Evolutionary conservation across 768 basidiomycete genomes (phyloP), one percentile per base, ranked within the genome.

Genomic region (Tricholoma hemisulphureum): DNA sequence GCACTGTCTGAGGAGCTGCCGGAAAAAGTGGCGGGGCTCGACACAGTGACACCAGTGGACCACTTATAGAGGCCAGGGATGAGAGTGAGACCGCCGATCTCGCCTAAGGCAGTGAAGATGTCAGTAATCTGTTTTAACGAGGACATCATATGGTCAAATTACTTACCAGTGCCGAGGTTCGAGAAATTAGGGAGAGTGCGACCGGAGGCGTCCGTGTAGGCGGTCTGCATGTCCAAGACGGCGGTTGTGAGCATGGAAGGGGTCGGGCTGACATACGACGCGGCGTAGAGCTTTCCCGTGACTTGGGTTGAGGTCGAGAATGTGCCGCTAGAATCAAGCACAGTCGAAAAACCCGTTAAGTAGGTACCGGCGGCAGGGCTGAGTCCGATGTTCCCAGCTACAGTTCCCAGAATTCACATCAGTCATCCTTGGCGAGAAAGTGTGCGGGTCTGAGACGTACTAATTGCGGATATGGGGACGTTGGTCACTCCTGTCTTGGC

Each of bases 341-440:
- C 62, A n/a, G 64, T 55, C 26, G 63, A 57, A 53, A 67, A 69
- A 4, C 67, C 67, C 4, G 67, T 69, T n/a, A 69, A 21, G 26
- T 26, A 57, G 34, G 57, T 58, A 6, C 58, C 59, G 24, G 58
- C 58, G 50, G 59, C 55, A 14, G 67, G 67, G 56, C 66, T 67
- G 48, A 67, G 57, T 28, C 56, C 66, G 37, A 69, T 55, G 49
- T 61, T 54, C 5, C 62, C 65, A 37, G 55, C 64, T 64, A 53
- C 39, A 41, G 39, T 41, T 41, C 43, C 43, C 43, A 21, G 23
- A 46, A 46, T 24, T 46, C 24, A 46, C 43, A 46, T 41, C 39
- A 41, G 20, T 21, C 39, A 21, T 41, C 39, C 18, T 41, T 24
- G 43, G 43, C 23, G 24, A 46, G 43, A 46, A 46, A 41, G 39